Conservation (phyloP, 2,329 filamentous ascomycete species). For the Fusarium concolor region DNA sequence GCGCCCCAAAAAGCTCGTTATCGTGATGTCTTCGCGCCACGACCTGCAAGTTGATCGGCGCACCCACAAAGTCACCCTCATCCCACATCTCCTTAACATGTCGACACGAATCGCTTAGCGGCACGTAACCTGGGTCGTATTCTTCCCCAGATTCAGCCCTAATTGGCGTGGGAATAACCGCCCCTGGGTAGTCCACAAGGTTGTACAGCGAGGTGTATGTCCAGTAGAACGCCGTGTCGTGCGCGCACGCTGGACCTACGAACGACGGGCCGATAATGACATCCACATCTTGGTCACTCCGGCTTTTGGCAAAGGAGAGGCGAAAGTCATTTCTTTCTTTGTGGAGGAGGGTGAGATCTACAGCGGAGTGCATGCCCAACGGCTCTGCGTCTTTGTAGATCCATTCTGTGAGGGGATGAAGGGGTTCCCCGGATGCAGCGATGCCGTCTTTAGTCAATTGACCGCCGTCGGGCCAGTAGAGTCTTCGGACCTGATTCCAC, state of each 20-base stretch:
- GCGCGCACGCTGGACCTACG: constrained; percentile 52
- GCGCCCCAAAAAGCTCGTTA: constrained; percentile 50
- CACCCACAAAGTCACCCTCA: constrained; percentile 48
- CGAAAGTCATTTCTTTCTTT: constrained; percentile 49
- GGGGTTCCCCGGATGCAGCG: constrained; percentile 55
- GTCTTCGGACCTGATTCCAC: constrained; percentile 48
- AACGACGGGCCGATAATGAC: constrained; percentile 52
- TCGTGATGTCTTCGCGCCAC: constrained; percentile 51
- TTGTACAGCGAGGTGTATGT: constrained; percentile 55
- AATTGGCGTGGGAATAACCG: constrained; percentile 41
- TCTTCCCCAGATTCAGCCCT: constrained; percentile 47
- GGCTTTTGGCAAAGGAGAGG: constrained; percentile 49
- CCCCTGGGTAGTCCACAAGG: constrained; percentile 53
- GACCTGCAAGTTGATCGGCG: constrained; percentile 51
- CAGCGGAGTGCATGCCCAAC: constrained; percentile 32
- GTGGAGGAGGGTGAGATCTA: constrained; percentile 22
- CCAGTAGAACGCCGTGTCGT: constrained; percentile 53
- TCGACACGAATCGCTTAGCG: constrained; percentile 48
- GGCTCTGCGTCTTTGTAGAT: constrained; percentile 48
- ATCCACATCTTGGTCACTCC: constrained; percentile 53
- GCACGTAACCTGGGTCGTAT: constrained; percentile 37
- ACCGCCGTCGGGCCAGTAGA: constrained; percentile 62
- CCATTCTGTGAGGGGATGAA: constrained; percentile 58
- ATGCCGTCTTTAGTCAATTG: constrained; percentile 49
- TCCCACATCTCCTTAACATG: constrained; percentile 51